Percentiles rank a stretch among this genome's conserved stretches.
These are phyloP conservation scores for Vitis labrusca DNA, from an alignment of 164 flowering plant species.

Conservation along the genomic window DNA sequence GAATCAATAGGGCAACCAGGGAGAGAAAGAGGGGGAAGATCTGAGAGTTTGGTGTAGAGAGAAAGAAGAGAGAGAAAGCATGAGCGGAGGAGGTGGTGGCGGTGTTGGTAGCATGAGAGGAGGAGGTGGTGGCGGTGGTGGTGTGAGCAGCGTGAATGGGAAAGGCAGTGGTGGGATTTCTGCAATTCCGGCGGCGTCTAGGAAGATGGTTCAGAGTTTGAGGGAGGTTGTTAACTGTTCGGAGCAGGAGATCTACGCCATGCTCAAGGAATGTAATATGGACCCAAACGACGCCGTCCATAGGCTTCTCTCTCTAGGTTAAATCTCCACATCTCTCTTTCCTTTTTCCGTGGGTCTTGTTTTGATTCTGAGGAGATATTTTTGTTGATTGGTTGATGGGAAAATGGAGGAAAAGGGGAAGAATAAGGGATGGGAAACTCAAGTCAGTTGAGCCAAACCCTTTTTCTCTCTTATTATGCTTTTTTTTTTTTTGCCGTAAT, in stretches of 20 bases:
- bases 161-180: conserved; percentile 31
- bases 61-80: conserved; percentile 26
- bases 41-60: background rate
- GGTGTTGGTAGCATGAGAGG: background rate
- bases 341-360: background rate
- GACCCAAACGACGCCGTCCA: conserved; percentile 91
- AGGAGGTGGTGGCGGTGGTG: conserved; percentile 23
- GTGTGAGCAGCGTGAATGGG: conserved; percentile 13
- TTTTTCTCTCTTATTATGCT: no score
- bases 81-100: conserved; percentile 34
- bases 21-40: background rate
- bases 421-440: no score
- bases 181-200: conserved; percentile 58
- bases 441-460: background rate
- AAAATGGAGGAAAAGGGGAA: background rate
- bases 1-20: background rate
- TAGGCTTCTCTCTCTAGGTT: conserved; percentile 91
- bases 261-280: conserved; percentile 82
- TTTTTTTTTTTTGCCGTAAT: no score
- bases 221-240: conserved; percentile 85
- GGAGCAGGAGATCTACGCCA: conserved; percentile 73
- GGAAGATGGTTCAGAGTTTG: conserved; percentile 86
- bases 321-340: background rate
- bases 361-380: background rate
- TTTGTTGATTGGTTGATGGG: background rate